Evolutionary conservation across 805 yeast species (phyloP), one percentile per base, ranked within the genome.

Genomic region (Nakazawaea molendinolei): DNA sequence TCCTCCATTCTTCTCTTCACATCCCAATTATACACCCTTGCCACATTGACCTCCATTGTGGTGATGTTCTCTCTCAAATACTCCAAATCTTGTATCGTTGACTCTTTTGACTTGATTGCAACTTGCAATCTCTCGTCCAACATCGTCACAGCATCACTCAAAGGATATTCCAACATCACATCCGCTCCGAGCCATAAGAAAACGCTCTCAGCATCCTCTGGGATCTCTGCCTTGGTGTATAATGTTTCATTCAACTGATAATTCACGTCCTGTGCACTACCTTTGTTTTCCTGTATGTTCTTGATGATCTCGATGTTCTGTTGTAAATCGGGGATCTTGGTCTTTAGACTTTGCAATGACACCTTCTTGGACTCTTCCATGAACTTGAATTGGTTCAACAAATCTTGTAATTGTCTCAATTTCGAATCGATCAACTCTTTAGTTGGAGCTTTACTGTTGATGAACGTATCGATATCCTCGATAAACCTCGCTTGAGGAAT

Each of bases 151-250:
- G 98, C 98, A 56, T 92, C 98, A 25, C 73, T 83, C 18, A 86
- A 63, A 10, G 95, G 89, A 52, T 90, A 92, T 54, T 92, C 97
- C 52, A 92, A 67, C 97, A 92, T 90, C 7, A 90, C 89, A 48
- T 87, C 95, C 0, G 98, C 98, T 8, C 98, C 98, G n/a, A 92
- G 69, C 98, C 98, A 92, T 32, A 92, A 65, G 44, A 77, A 77
- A 2, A 92, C 97, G 2, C 63, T 56, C 18, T 71, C 58, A 34
- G 71, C 53, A 23, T 77, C 65, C 18, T 76, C 70, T 26, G 74
- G 75, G 22, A 92, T 67, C 24, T 67, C 68, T 1, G 98, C 98
- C 40, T 76, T 76, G 6, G 97, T 83, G 55, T 76, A 90, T 27
- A 92, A 68, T 0, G 98, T 90, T 52, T 92, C 97, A 58, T 92